phyloP scores from a whole-genome alignment of 805 yeast genomes.

The Nakazawaea molendinolei region DNA sequence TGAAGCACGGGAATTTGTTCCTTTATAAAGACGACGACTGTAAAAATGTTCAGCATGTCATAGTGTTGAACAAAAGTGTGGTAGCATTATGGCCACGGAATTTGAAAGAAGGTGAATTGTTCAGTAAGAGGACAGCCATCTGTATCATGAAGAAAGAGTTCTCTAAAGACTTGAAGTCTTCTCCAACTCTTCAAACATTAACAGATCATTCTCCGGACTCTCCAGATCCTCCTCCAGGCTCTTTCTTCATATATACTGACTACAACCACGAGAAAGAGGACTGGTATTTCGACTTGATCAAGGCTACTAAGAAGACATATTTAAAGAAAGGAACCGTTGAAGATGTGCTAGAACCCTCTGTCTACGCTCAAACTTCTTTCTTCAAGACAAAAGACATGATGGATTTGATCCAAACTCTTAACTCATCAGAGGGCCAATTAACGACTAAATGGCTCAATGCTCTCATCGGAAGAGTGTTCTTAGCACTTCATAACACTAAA shows the following conservation, averaged over 20 bases:
- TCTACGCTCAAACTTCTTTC: slow-evolving; percentile 68
- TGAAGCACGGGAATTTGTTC: slow-evolving; percentile 84
- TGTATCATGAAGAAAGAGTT: slow-evolving; percentile 52
- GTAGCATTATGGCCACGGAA: slow-evolving; percentile 83
- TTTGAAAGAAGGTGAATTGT: slow-evolving; percentile 68
- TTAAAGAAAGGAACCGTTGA: slow-evolving; percentile 17
- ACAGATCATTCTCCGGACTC: slow-evolving; percentile 11
- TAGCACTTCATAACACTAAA: slow-evolving; percentile 69
- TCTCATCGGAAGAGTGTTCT: slow-evolving; percentile 71
- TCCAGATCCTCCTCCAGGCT: slow-evolving; percentile 23
- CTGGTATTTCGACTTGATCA: slow-evolving; percentile 81
- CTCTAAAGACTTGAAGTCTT: slow-evolving; percentile 14
- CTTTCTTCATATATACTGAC: slow-evolving; percentile 67
- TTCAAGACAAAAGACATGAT: slow-evolving; percentile 67
- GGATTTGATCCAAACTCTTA: slow-evolving; percentile 65
- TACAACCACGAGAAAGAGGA: slow-evolving; percentile 83
- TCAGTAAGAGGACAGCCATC: slow-evolving; percentile 74
- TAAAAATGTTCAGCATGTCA: slow-evolving; percentile 67
- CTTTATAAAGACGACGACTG: slow-evolving; percentile 68
- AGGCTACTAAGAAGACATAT: slow-evolving; percentile 53
- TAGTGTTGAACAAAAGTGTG: slow-evolving; percentile 64
- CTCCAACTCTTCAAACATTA: slow-evolving; percentile 17
- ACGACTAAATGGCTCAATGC: slow-evolving; percentile 92
- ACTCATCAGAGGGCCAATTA: slow-evolving; percentile 77
- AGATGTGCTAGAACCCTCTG: slow-evolving; percentile 44